Evolutionary conservation across 2,329 filamentous ascomycete genomes (phyloP).

Genomic region (Stromatinia cepivora): DNA sequence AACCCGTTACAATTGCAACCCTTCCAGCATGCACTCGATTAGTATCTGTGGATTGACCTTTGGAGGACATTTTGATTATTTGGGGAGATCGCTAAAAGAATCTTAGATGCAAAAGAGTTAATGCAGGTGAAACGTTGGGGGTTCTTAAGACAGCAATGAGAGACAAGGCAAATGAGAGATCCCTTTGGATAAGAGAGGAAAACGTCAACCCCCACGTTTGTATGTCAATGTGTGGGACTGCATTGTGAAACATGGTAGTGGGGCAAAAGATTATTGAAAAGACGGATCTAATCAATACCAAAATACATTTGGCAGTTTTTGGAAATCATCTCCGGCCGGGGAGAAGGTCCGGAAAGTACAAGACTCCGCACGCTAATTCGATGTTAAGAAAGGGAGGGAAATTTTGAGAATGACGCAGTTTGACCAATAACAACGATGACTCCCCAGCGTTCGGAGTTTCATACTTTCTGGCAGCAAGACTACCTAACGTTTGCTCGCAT

Average conservation of each 20-base stretch:
- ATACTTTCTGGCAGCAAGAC: too few species aligned
- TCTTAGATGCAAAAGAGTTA: not conserved
- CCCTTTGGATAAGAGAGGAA: not conserved
- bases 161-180: not conserved
- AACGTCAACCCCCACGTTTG: slow-evolving; percentile 3
- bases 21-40: slow-evolving; percentile 57
- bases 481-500: too few species aligned
- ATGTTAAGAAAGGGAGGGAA: too few species aligned
- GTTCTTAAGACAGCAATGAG: not conserved
- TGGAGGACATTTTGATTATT: not conserved
- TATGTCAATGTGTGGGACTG: not conserved
- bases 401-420: too few species aligned
- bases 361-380: too few species aligned
- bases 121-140: not conserved
- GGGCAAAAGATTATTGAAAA: not conserved
- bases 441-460: too few species aligned
- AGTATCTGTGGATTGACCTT: not conserved
- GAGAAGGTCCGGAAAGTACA: not conserved
- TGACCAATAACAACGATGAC: too few species aligned
- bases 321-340: not conserved
- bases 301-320: not conserved
- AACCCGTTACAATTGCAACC: slow-evolving; percentile 74
- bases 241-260: not conserved
- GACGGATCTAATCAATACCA: not conserved
- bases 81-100: not conserved